phyloP scores from a whole-genome alignment of 2,329 filamentous ascomycete genomes.

The Monosporascus ibericus region DNA sequence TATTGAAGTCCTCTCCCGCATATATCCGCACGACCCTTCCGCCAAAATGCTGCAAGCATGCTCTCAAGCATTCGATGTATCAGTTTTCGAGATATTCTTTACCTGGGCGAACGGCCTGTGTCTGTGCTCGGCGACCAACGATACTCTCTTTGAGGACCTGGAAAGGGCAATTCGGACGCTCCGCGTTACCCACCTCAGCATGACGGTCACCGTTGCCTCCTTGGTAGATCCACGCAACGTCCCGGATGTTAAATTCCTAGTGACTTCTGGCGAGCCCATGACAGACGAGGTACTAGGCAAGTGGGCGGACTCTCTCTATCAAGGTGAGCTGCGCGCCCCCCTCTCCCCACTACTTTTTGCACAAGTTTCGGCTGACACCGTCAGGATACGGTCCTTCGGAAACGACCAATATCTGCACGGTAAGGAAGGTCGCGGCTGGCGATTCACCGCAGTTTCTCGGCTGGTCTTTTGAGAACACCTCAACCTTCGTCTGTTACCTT shows the following conservation, averaged over 20 bases:
- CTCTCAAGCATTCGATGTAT: slow-evolving; percentile 81
- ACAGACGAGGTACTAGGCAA: slow-evolving; percentile 62
- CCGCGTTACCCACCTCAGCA: slow-evolving; percentile 69
- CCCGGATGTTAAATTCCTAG: slow-evolving; percentile 66
- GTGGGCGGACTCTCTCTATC: slow-evolving; percentile 67
- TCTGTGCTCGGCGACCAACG: slow-evolving; percentile 69
- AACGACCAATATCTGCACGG: slow-evolving; percentile 81
- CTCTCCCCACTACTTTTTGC: neutral
- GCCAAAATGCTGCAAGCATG: slow-evolving; percentile 74
- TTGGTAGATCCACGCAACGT: slow-evolving; percentile 64
- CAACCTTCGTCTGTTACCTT: slow-evolving; percentile 55
- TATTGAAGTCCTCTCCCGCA: slow-evolving; percentile 55
- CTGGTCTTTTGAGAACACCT: slow-evolving; percentile 67
- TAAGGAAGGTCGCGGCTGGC: slow-evolving; percentile 52
- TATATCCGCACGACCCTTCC: slow-evolving; percentile 53
- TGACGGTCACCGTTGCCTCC: slow-evolving; percentile 80
- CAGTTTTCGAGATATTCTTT: slow-evolving; percentile 87
- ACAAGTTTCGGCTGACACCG: slow-evolving; percentile 1
- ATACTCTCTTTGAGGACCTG: slow-evolving; percentile 67
- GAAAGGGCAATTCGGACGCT: slow-evolving; percentile 60
- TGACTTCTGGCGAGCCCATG: slow-evolving; percentile 76
- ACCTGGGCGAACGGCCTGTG: slow-evolving; percentile 74
- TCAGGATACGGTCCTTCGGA: slow-evolving; percentile 73
- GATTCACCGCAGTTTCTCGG: slow-evolving; percentile 74
- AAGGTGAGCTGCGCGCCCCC: slow-evolving; percentile 40